These are phyloP conservation scores for Pseudogymnoascus sp. DNA, from an alignment of 2,329 filamentous ascomycete species.

Conservation along the genomic window DNA sequence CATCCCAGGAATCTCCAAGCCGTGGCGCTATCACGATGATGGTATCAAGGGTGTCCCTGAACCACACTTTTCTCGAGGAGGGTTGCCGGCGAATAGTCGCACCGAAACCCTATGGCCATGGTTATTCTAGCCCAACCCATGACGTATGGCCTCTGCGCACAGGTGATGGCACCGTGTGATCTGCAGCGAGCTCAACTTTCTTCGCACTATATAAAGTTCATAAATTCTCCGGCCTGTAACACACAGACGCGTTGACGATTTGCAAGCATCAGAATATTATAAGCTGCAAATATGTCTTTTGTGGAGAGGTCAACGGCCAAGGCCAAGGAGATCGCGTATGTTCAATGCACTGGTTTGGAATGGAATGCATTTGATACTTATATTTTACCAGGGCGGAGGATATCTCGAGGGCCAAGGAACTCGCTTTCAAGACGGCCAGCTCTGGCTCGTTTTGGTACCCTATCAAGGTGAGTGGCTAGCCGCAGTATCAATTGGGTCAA, in stretches of 20 bases:
- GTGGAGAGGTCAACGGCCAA: slow-evolving; percentile 17
- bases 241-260: not conserved
- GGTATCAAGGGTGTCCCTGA: not conserved
- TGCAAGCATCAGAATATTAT: not conserved
- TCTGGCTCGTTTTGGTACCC: slow-evolving; percentile 84
- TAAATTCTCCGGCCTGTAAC: not conserved
- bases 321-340: slow-evolving; percentile 30
- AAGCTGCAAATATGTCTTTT: not conserved
- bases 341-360: slow-evolving; percentile 10
- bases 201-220: slow-evolving; percentile 2
- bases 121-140: not conserved
- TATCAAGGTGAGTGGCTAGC: slow-evolving; percentile 48
- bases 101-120: not conserved
- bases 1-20: not conserved
- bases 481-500: slow-evolving; percentile 7
- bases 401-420: slow-evolving; percentile 54
- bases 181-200: not conserved
- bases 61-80: not conserved
- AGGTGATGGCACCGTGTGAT: slow-evolving; percentile 5
- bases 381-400: slow-evolving; percentile 55
- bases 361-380: slow-evolving; percentile 14
- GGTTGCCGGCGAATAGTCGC: not conserved
- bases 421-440: slow-evolving; percentile 61
- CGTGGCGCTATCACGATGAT: slow-evolving; percentile 1
- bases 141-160: not conserved